Conservation (phyloP, 805 yeast species). For the Ogataea ramenticola region DNA sequence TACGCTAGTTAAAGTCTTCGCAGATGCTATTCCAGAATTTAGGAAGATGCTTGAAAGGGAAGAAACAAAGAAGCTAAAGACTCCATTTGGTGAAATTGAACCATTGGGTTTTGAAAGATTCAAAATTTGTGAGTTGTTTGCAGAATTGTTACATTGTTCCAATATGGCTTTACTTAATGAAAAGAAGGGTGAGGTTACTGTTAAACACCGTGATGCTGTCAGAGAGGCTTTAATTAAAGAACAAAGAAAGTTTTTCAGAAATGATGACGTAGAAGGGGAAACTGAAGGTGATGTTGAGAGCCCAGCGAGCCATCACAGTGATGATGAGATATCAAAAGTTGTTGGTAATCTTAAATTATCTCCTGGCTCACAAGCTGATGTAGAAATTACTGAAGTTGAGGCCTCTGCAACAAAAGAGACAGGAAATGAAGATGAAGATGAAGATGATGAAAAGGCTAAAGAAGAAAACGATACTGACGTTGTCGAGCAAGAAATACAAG, state of each 20-base stretch:
- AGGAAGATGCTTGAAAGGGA: slow-evolving; percentile 46
- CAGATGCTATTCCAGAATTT: slow-evolving; percentile 66
- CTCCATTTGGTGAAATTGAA: slow-evolving; percentile 60
- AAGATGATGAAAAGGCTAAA: slow-evolving; percentile 5
- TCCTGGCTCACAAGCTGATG: slow-evolving; percentile 18
- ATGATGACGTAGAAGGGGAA: slow-evolving; percentile 17
- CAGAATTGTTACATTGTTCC: slow-evolving; percentile 94
- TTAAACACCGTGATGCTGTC: slow-evolving; percentile 59
- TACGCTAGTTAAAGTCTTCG: slow-evolving; percentile 68
- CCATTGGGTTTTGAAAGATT: slow-evolving; percentile 89
- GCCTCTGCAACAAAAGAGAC: background rate
- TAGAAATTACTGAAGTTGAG: slow-evolving; percentile 2
- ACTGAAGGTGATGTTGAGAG: background rate
- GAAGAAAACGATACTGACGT: slow-evolving; percentile 5
- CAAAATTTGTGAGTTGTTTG: slow-evolving; percentile 84
- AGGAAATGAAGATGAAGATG: slow-evolving; percentile 6
- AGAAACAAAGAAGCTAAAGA: slow-evolving; percentile 35
- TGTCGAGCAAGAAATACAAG: slow-evolving; percentile 17
- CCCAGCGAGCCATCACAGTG: slow-evolving; percentile 7
- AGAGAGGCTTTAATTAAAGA: slow-evolving; percentile 43
- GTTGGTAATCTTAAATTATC: slow-evolving; percentile 23
- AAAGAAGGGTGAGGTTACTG: slow-evolving; percentile 58
- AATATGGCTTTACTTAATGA: slow-evolving; percentile 90
- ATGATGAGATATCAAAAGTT: slow-evolving; percentile 28
- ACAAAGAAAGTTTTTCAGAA: slow-evolving; percentile 18